Percentiles rank a stretch among this genome's conserved stretches.
Evolutionary conservation across 176 grass and related monocot species (phyloP).

Genomic region (Dendrocalamus sinicus): DNA sequence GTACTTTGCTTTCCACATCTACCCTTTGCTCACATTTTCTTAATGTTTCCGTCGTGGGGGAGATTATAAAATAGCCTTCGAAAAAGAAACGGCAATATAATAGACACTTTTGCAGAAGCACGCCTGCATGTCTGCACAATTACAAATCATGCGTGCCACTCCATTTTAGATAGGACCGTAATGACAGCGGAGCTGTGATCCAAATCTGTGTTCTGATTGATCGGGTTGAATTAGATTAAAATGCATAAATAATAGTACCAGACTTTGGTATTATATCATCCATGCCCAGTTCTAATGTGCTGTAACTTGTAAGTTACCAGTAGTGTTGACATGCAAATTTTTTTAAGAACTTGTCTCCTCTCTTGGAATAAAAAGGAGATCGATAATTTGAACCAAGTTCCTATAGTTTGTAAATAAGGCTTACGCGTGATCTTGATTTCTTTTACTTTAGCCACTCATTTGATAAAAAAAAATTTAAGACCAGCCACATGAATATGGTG

Average conservation of each 20-base stretch:
- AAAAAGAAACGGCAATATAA: conserved; percentile 56
- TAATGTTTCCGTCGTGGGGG: conserved; percentile 47
- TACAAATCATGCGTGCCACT: conserved; percentile 8
- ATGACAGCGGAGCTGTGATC: not conserved
- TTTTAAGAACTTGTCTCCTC: not conserved
- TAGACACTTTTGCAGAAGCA: conserved; percentile 36
- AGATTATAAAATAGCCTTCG: conserved; percentile 45
- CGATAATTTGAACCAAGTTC: not conserved
- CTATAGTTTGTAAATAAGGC: not conserved
- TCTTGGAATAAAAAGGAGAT: not conserved
- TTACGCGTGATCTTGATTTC: not conserved
- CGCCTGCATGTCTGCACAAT: conserved; percentile 4
- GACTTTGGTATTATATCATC: not conserved
- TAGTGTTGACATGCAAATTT: not conserved
- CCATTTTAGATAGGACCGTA: not conserved
- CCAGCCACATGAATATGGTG: not conserved
- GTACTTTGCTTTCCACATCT: conserved; percentile 65
- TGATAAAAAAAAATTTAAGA: not conserved
- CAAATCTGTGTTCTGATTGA: not conserved
- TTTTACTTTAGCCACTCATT: not conserved
- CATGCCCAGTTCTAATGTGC: not conserved
- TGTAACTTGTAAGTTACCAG: not conserved
- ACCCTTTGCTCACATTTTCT: conserved; percentile 48
- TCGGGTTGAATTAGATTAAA: not conserved
- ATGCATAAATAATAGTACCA: not conserved